Percentiles rank a stretch among this genome's conserved stretches.
phyloP scores from a whole-genome alignment of 2,329 filamentous ascomycete species.

The Ophiostoma sp. region DNA sequence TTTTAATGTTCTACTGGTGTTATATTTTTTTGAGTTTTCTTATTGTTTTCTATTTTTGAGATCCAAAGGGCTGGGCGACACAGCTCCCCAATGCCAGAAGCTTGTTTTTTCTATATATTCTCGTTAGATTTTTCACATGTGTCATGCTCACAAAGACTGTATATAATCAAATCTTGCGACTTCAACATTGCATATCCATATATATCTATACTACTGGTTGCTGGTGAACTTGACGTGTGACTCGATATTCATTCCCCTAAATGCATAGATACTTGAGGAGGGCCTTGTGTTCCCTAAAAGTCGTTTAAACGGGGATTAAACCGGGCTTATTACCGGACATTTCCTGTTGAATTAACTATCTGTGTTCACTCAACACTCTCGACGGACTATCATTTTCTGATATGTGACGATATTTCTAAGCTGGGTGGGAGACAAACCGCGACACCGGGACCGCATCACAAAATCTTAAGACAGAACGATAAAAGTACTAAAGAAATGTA shows the following conservation, averaged over 20 bases:
- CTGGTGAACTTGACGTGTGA: too few species aligned
- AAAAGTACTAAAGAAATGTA: neutral
- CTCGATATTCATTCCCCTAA: neutral
- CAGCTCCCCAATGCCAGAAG: neutral
- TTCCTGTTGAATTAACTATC: neutral
- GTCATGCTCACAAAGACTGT: conserved; percentile 16
- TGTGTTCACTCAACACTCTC: neutral
- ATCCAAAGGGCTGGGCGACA: neutral
- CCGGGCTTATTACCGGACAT: neutral
- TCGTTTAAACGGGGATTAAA: neutral
- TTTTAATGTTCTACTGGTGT: neutral
- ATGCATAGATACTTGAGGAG: neutral
- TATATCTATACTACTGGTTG: too few species aligned
- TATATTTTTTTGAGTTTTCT: neutral
- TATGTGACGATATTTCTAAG: neutral
- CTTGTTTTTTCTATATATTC: neutral
- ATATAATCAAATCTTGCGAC: conserved; percentile 3
- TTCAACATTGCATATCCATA: neutral
- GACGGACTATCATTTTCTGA: neutral
- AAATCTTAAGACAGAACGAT: neutral
- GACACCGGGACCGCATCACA: neutral
- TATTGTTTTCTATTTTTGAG: neutral
- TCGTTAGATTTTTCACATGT: neutral
- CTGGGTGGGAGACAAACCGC: neutral
- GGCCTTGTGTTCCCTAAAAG: neutral